Base-by-base conservation (phyloP, 148 eudicot species). In the Beta vulgaris region DNA sequence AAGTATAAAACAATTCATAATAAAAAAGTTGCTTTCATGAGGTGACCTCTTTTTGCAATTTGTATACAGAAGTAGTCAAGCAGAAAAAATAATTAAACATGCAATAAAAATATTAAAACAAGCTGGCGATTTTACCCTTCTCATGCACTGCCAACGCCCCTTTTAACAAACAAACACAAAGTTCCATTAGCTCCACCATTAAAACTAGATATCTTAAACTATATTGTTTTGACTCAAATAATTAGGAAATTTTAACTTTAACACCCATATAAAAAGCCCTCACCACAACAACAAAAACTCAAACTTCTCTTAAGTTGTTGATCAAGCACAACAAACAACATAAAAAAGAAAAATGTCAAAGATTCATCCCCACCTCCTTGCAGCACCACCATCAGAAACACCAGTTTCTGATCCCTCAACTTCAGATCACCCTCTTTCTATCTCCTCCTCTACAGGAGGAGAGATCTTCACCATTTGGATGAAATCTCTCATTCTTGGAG, bases 391-490 rank as follows among this genome's bases (percentile, higher is more conserved):
- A 32, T 68, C 71, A 26, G 14, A 78, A 18, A 23, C 70, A 9
- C 40, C 78, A 28, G 5, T 58, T 26, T 54, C 57, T 0, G 49
- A 54, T 34, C 61, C 77, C 4, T 26, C 68, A 36, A 28, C 76
- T 44, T 46, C 76, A 31, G 12, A 69, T 0, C 32, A 68, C 0
- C 60, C 49, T 60, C 54, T 64, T 7, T 79, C 78, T 10, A n/a
- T 25, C 49, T 65, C 75, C 0, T 39, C 73, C 19, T 1, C 65
- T 23, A 28, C n/a, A 34, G 55, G 59, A 3, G 66, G 13, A 26
- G 82, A 82, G 66, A 78, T 46, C 43, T 84, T 76, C 71, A 86
- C 89, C 3, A 73, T 86, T 31, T 86, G 89, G 89, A 81, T 84
- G 86, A 86, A 84, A 29, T 86, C 89, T 8, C 71, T 86, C 10